Evolutionary conservation across 371 early-diverging fungal species (phyloP), one percentile per base, ranked within the genome.

Genomic region (Mucor racemosus): DNA sequence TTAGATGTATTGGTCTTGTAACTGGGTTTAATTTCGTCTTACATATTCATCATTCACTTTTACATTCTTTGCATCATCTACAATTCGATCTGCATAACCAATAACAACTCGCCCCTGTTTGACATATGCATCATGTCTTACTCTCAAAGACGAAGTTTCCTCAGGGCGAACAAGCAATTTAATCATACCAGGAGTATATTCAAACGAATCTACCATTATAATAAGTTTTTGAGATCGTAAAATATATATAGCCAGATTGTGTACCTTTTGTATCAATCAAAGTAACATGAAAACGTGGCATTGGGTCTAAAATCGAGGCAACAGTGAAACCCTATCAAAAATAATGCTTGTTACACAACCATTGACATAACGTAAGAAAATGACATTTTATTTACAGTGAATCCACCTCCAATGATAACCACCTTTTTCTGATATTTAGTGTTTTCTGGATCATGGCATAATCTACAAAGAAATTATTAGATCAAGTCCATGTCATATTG

Each of bases 231-330:
- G n/a, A n/a, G n/a, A n/a, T n/a, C n/a, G n/a, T n/a, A n/a, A n/a
- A n/a, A n/a, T n/a, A n/a, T n/a, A n/a, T n/a, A n/a, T n/a, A n/a
- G n/a, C n/a, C n/a, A n/a, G n/a, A n/a, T n/a, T 54, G 26, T 64
- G 50, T 71, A 78, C 79, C 79, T 74, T 78, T 78, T 39, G 71
- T 75, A 60, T 78, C 79, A 64, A 78, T 76, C 35, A 78, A 67
- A 26, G 73, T 74, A 34, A 78, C 76, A 63, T 78, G 68, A 48
- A 78, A 78, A 62, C 71, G 72, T 62, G 74, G 71, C 79, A 78
- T 78, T 54, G 71, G 74, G 44, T 78, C 79, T 36, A 78, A 67
- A 38, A 78, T 74, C 38, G 76, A 76, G 15, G 74, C 79, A 14
- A 78, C 76, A 5, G 79, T 78, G 39, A 76, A 78, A 53, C 79